Base-by-base conservation (phyloP, 2,329 filamentous ascomycete genomes). In the Trichoderma oligosporum region DNA sequence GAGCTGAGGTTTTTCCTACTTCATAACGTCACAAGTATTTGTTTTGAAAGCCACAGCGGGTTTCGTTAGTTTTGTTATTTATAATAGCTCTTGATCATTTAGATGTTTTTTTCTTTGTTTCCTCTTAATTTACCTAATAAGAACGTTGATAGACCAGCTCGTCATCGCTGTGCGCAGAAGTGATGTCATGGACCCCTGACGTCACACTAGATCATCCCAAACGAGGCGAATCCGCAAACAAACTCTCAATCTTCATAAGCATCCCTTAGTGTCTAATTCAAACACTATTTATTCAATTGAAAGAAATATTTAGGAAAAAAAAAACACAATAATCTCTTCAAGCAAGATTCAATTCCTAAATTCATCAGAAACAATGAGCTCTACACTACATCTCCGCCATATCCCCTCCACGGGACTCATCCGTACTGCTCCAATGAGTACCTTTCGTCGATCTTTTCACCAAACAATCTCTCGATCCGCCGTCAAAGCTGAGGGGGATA, bases 121-220 rank as follows among this genome's bases (percentile, higher is more conserved):
- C n/a, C n/a, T n/a, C n/a, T n/a, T n/a, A n/a, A n/a, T n/a, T n/a
- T n/a, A n/a, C n/a, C n/a, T n/a, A n/a, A n/a, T n/a, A n/a, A n/a
- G n/a, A n/a, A n/a, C n/a, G n/a, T n/a, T n/a, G n/a, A n/a, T n/a
- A n/a, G n/a, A n/a, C n/a, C n/a, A 49, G n/a, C 29, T 20, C 39
- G 31, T 56, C 38, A 22, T 16, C 27, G 3, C 24, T 2, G 9
- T 36, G 44, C 44, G 14, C 31, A 12, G 7, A n/a, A 9, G 1
- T 68, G 71, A 57, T 57, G 56, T 57, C 56, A 57, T 57, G 9
- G 18, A 11, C 16, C 11, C 31, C 31, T 57, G 56, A 57, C 56
- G 56, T 57, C 56, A 57, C 36, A 25, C 33, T 24, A 24, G 24
- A 31, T 52, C 39, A 45, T 48, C 39, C 11, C 38, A 5, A 29